Conservation (phyloP, 192 early-diverging fungal species). For the Phlyctochytrium bullatum region DNA sequence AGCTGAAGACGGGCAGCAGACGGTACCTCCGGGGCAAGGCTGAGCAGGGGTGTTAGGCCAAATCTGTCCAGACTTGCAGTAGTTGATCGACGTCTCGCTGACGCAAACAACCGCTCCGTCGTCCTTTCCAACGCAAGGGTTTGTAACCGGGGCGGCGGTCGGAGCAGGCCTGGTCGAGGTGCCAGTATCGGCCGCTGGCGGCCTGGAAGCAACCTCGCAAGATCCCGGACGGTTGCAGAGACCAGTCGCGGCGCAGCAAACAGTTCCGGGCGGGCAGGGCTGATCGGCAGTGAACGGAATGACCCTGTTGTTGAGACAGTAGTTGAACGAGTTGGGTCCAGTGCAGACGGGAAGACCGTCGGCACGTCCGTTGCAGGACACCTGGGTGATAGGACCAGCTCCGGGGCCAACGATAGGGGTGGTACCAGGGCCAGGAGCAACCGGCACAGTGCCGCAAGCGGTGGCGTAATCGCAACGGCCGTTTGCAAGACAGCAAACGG, state of each 20-base stretch:
- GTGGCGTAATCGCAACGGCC: constrained; percentile 4
- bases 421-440: constrained; percentile 7
- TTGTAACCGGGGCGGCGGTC: not conserved
- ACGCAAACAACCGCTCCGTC: not conserved
- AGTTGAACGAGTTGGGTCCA: constrained; percentile 15
- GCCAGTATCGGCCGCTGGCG: not conserved
- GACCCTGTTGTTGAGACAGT: constrained; percentile 17
- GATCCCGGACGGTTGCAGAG: not conserved
- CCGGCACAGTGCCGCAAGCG: not conserved
- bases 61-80: not conserved
- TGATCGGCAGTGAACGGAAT: not conserved
- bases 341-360: constrained; percentile 13
- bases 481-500: constrained; percentile 10
- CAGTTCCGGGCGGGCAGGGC: not conserved
- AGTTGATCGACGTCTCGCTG: constrained; percentile 1
- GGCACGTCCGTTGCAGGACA: not conserved
- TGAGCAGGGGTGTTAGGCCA: not conserved
- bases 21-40: constrained; percentile 4
- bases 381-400: not conserved
- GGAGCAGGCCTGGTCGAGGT: not conserved
- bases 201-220: not conserved
- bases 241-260: constrained; percentile 10
- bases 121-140: not conserved
- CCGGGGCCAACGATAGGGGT: not conserved
- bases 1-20: constrained; percentile 5